Evolutionary conservation across 2,329 filamentous ascomycete genomes (phyloP).

Genomic region (Rosellinia necatrix): DNA sequence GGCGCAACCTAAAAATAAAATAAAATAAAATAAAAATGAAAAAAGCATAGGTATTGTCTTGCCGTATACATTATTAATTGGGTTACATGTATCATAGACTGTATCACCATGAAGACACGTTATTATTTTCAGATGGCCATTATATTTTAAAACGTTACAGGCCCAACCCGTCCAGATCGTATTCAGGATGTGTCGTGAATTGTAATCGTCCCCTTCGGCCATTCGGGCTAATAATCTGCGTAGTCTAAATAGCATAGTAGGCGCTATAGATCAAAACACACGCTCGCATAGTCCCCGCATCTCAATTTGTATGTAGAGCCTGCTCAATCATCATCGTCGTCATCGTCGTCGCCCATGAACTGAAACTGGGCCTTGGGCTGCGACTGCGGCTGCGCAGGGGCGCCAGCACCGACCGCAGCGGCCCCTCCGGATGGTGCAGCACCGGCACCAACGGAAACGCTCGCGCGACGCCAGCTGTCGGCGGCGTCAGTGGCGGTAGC

Average conservation of each 20-base stretch:
- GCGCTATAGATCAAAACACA: too few species aligned
- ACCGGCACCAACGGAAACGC: conserved; percentile 17
- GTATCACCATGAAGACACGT: conserved; percentile 23
- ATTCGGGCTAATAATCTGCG: too few species aligned
- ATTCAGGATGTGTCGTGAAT: too few species aligned
- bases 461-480: conserved; percentile 35
- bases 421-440: conserved; percentile 8
- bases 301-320: too few species aligned
- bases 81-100: conserved; percentile 30
- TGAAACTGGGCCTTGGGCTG: conserved; percentile 57
- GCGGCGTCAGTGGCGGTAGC: too few species aligned
- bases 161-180: too few species aligned
- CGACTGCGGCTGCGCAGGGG: conserved; percentile 16
- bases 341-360: conserved; percentile 58
- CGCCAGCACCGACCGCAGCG: background rate
- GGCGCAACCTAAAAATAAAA: background rate
- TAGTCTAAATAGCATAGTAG: too few species aligned
- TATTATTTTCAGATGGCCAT: too few species aligned
- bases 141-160: too few species aligned
- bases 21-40: too few species aligned
- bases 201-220: too few species aligned
- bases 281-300: too few species aligned
- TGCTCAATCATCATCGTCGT: conserved; percentile 47
- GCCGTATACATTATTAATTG: conserved; percentile 7
- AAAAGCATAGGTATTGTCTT: background rate